Evolutionary conservation across 176 grass and related monocot species (phyloP).

Genomic region (Panicum miliaceum): DNA sequence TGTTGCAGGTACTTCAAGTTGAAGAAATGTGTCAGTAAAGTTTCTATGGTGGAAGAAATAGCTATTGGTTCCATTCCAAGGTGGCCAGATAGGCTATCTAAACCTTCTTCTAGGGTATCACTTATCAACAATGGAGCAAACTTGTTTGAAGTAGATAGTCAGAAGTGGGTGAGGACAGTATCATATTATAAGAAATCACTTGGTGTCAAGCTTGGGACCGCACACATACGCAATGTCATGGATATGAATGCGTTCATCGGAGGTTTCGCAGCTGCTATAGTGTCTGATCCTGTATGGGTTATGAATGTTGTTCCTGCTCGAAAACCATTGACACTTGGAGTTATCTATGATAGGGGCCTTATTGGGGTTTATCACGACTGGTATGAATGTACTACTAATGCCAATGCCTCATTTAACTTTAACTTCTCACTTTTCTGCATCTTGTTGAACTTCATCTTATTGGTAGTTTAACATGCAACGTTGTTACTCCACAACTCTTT

Average conservation of each 20-base stretch:
- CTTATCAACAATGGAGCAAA: conserved; percentile 54
- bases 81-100: conserved; percentile 83
- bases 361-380: conserved; percentile 97
- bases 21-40: conserved; percentile 75
- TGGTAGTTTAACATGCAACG: background rate
- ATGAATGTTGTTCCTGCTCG: conserved; percentile 90
- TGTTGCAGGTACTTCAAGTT: conserved; percentile 79
- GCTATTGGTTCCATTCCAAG: conserved; percentile 59
- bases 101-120: conserved; percentile 68
- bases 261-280: conserved; percentile 72
- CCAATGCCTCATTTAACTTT: background rate
- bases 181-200: conserved; percentile 86
- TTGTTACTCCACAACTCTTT: background rate
- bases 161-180: conserved; percentile 67
- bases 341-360: conserved; percentile 87
- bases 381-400: conserved; percentile 38
- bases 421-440: background rate
- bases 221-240: conserved; percentile 74
- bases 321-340: conserved; percentile 72
- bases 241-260: conserved; percentile 95
- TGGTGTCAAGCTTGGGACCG: conserved; percentile 69
- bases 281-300: conserved; percentile 83
- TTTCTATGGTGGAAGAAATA: conserved; percentile 55
- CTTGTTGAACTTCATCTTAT: background rate
- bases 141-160: conserved; percentile 72